Evolutionary conservation across 1,284 basidiomycete species (phyloP), one percentile per base, ranked within the genome.

Genomic region (Chondrostereum purpureum): DNA sequence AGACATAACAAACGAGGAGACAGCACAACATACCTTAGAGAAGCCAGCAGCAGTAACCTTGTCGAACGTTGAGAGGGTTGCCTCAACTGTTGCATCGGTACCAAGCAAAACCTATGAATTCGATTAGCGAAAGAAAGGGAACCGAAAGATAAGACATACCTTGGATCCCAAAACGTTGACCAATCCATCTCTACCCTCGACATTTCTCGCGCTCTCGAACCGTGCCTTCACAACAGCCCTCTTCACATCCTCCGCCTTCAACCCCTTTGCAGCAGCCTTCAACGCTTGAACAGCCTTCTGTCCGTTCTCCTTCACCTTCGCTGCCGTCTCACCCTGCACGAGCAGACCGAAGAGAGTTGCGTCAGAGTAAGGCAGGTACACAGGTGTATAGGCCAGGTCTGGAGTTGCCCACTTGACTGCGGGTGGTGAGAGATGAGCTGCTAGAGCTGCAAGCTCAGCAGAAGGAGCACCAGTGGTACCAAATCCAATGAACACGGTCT

Each of bases 341-440:
- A 91, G 66, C 48, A 94, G 65, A 51, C 90, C 91, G 53, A 94
- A 82, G 46, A 97, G 75, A 14, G 86, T 74, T 3, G 90, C 91
- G 62, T 96, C 93, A 17, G 91, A 90, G 71, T 96, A 97, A 14
- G 87, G 81, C 12, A 92, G 70, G 58, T 89, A 77, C 48, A 93
- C 80, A 2, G 81, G 77, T 16, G 85, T 55, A 21, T 58, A 55
- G 22, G 75, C 64, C 6, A 87, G 68, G 50, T 93, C 67, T 5
- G 88, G 80, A 1, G 88, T 84, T 12, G 77, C 58, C 92, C 92
- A 96, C 66, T 96, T 96, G 61, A 96, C 68, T 34, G 88, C 76
- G 12, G 82, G 71, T 3, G 88, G 76, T 43, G 85, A 83, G 52
- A 96, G 70, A 56, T 92, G 76, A 31, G 88, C 80, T 23, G 80